These are phyloP conservation scores for Sporobolomyces pararoseus DNA, from an alignment of 768 basidiomycete species.

Conservation along the genomic window DNA sequence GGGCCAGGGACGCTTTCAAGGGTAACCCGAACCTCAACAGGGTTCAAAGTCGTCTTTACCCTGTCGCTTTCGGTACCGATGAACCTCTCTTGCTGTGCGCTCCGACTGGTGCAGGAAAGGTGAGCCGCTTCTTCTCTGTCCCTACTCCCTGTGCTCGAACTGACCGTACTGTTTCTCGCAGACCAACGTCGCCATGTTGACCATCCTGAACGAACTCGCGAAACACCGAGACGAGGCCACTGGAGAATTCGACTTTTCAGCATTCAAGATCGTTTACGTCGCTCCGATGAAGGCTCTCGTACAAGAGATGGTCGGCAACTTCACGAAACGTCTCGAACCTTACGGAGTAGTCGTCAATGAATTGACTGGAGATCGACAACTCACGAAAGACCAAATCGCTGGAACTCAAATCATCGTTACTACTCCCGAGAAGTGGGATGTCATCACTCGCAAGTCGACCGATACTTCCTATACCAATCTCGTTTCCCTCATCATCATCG, in stretches of 20 bases:
- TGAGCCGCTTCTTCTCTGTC: conserved; percentile 48
- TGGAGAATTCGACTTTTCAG: conserved; percentile 73
- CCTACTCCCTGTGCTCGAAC: background rate
- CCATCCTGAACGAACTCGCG: conserved; percentile 81
- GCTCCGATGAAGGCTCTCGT: conserved; percentile 99
- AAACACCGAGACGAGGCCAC: conserved; percentile 82
- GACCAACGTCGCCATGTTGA: conserved; percentile 97
- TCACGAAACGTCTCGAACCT: conserved; percentile 65
- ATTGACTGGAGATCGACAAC: conserved; percentile 92
- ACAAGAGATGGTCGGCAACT: conserved; percentile 97
- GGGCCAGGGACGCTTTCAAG: conserved; percentile 79
- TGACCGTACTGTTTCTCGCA: conserved; percentile 46
- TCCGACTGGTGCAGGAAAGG: conserved; percentile 98
- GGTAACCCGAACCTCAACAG: conserved; percentile 76
- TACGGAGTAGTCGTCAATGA: conserved; percentile 85
- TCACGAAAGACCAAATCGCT: conserved; percentile 94
- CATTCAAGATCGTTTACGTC: conserved; percentile 95
- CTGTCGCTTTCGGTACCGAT: conserved; percentile 87
- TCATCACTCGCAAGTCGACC: conserved; percentile 95
- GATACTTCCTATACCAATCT: conserved; percentile 96
- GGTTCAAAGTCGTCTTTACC: conserved; percentile 87
- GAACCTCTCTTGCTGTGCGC: conserved; percentile 94
- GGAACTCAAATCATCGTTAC: conserved; percentile 98
- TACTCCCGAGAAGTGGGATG: conserved; percentile 99
- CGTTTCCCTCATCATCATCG: conserved; percentile 91